Conservation (phyloP, 768 basidiomycete species). For the Tylopilus felleus region DNA sequence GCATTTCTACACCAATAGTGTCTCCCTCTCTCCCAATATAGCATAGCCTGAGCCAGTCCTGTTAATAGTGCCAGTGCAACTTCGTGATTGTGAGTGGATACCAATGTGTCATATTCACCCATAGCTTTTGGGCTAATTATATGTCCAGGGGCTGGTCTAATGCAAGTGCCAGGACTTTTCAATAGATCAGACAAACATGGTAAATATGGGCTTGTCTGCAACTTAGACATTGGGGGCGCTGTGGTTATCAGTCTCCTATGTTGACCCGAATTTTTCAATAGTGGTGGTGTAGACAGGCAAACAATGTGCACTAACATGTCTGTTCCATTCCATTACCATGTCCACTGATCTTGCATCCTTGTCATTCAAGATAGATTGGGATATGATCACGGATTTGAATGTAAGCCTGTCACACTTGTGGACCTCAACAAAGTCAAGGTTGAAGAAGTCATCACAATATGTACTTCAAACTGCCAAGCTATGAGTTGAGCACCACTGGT, state of each 20-base stretch:
- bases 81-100: slow-evolving; percentile 55
- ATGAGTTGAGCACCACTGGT: no score
- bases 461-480: slow-evolving; percentile 41
- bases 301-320: slow-evolving; percentile 42
- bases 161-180: slow-evolving; percentile 76
- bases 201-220: slow-evolving; percentile 80
- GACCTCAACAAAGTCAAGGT: slow-evolving; percentile 79
- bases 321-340: no score
- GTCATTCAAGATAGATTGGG: slow-evolving; percentile 50
- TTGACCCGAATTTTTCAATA: slow-evolving; percentile 71
- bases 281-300: slow-evolving; percentile 65
- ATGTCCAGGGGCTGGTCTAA: slow-evolving; percentile 70
- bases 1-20: slow-evolving; percentile 82
- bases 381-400: slow-evolving; percentile 76
- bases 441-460: slow-evolving; percentile 52
- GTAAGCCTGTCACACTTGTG: slow-evolving; percentile 52
- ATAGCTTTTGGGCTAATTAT: background rate
- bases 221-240: slow-evolving; percentile 79
- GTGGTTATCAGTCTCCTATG: slow-evolving; percentile 74
- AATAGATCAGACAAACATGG: slow-evolving; percentile 59
- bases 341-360: background rate
- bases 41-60: background rate
- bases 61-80: slow-evolving; percentile 71
- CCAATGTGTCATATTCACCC: background rate
- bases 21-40: background rate